A percentile compares a stretch with the other conserved stretches of the same genome.
Evolutionary conservation across 371 early-diverging fungal genomes (phyloP).

Genomic region (Choanephora cucurbitarum): DNA sequence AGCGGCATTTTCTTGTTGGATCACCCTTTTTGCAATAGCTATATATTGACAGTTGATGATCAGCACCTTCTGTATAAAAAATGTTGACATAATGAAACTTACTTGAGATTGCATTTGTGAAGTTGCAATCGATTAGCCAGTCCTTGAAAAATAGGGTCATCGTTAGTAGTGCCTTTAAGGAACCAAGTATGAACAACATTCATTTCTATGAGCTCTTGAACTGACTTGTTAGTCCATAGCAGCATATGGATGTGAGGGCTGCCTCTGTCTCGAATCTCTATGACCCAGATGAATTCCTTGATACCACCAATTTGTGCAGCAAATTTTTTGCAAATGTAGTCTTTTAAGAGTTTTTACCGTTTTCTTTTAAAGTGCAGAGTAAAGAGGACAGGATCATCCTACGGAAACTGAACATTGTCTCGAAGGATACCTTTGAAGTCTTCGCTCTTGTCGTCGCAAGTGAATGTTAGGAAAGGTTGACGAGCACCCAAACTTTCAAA

Average conservation of each 20-base stretch:
- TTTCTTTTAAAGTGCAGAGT: conserved; percentile 5
- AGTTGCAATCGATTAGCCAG: conserved; percentile 1
- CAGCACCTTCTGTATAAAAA: too few relatives aligned
- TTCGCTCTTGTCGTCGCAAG: conserved; percentile 2
- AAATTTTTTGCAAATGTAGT: not conserved
- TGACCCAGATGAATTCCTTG: conserved; percentile 5
- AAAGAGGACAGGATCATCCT: conserved; percentile 7
- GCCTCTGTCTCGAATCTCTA: conserved; percentile 3
- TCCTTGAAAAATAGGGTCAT: conserved; percentile 2
- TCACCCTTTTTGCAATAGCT: conserved; percentile 3
- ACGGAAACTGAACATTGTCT: not conserved
- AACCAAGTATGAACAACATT: conserved; percentile 3
- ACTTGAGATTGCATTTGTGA: conserved; percentile 6
- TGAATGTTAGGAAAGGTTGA: not conserved
- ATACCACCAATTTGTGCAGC: conserved; percentile 11
- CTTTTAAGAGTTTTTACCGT: conserved; percentile 7
- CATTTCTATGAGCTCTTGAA: conserved; percentile 1
- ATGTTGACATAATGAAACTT: not conserved
- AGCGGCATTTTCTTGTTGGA: not conserved
- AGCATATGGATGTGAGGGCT: conserved; percentile 4
- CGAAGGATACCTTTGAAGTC: not conserved
- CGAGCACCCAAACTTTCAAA: not conserved
- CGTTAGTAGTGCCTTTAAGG: not conserved
- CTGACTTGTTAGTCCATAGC: conserved; percentile 7
- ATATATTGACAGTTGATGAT: conserved; percentile 1